Conservation (phyloP, 495 filamentous ascomycete species). For the Lepraria neglecta region DNA sequence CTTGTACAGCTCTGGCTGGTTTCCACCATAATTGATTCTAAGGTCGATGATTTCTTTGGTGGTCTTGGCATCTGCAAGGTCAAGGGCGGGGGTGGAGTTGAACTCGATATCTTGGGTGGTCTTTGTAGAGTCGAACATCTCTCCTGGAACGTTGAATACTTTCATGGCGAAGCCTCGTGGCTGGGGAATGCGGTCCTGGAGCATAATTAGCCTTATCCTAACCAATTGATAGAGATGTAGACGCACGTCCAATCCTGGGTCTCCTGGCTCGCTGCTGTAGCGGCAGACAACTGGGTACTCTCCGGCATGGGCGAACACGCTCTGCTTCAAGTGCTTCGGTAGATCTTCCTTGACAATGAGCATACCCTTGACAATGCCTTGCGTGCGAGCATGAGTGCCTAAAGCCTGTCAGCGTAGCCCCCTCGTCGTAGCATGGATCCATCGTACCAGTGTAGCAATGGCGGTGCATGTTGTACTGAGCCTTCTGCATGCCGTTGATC, state of each 20-base stretch:
- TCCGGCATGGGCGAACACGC: conserved; percentile 38
- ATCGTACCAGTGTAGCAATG: conserved; percentile 36
- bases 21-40: conserved; percentile 38
- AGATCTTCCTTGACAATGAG: conserved; percentile 39
- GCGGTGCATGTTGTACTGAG: conserved; percentile 41
- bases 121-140: conserved; percentile 37
- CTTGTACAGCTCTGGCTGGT: conserved; percentile 37
- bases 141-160: conserved; percentile 41
- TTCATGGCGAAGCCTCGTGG: conserved; percentile 47
- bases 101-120: conserved; percentile 45
- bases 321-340: conserved; percentile 39
- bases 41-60: conserved; percentile 43
- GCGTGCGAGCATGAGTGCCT: conserved; percentile 40
- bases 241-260: conserved; percentile 37
- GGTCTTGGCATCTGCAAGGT: conserved; percentile 42
- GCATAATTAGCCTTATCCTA: conserved; percentile 10
- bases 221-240: conserved; percentile 5
- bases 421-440: background rate
- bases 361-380: conserved; percentile 43
- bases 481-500: conserved; percentile 45
- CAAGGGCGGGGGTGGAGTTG: conserved; percentile 43
- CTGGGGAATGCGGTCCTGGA: conserved; percentile 38
- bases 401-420: background rate
- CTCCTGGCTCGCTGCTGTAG: conserved; percentile 41
- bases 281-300: conserved; percentile 36